phyloP scores from a whole-genome alignment of 2,329 filamentous ascomycete genomes.

The Gaeumannomyces tritici region DNA sequence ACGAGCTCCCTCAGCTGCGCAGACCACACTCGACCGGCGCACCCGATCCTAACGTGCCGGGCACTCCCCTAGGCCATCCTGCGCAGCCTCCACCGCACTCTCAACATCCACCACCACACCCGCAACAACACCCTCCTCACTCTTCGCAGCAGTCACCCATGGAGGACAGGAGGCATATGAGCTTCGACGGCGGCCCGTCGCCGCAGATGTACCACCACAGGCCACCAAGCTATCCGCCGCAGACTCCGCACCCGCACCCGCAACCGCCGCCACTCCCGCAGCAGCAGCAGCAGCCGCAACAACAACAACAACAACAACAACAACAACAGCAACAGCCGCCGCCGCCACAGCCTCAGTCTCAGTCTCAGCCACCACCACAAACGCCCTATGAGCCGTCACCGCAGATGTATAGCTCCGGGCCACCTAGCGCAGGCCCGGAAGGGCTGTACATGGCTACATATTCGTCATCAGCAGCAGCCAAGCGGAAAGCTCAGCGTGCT shows the following conservation, averaged over 20 bases:
- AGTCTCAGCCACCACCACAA: background rate
- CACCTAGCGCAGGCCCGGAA: slow-evolving; percentile 20
- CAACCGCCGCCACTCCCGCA: slow-evolving; percentile 21
- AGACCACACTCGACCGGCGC: slow-evolving; percentile 41
- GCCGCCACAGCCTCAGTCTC: background rate
- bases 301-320: background rate
- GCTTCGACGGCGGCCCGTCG: slow-evolving; percentile 37
- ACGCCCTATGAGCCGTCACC: slow-evolving; percentile 17
- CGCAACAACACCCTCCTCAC: slow-evolving; percentile 30
- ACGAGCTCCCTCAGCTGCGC: slow-evolving; percentile 36
- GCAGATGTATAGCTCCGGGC: slow-evolving; percentile 11
- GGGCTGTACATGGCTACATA: slow-evolving; percentile 31
- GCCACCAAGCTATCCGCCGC: slow-evolving; percentile 29
- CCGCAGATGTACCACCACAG: slow-evolving; percentile 26
- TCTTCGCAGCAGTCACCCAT: slow-evolving; percentile 28
- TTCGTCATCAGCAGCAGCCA: slow-evolving; percentile 27
- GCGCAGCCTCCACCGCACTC: background rate
- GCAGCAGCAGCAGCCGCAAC: slow-evolving; percentile 14
- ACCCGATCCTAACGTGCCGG: slow-evolving; percentile 22
- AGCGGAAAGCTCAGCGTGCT: slow-evolving; percentile 56
- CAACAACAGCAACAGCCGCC: background rate
- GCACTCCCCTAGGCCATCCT: slow-evolving; percentile 21
- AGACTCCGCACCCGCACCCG: slow-evolving; percentile 14
- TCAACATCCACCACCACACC: slow-evolving; percentile 24
- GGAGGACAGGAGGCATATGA: slow-evolving; percentile 43